Evolutionary conservation across 768 basidiomycete species (phyloP), one percentile per base, ranked within the genome.

Genomic region (Mycena floridula): DNA sequence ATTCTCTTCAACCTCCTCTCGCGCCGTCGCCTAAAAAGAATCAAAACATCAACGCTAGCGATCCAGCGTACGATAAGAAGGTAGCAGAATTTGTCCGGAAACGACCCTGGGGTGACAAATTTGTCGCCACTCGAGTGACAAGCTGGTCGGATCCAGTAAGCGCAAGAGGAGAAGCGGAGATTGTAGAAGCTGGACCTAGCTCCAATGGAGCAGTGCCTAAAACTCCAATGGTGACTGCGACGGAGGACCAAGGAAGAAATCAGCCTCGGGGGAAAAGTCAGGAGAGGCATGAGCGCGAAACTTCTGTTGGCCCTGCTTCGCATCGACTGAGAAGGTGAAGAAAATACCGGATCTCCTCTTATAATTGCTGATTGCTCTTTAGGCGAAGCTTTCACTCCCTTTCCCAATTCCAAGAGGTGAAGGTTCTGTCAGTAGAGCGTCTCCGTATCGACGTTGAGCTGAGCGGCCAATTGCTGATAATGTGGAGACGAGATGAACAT

Each of bases 391-490:
- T 83, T 54, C 79, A 85, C 48, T 81, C 81, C 58, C 55, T 81
- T 2, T 55, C 63, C 23, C 70, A 75, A n/a, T 68, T 81, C 50
- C 66, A 62, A 28, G 65, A 65, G 39, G 57, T 72, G 47, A 66
- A 66, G 26, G 63, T 81, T 9, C 59, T 87, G 35, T 70, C 73
- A 3, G 49, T 71, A 6, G 82, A 88, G 44, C 69, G 75, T 53
- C 85, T 90, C 84, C 75, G 72, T 40, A 77, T 86, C 32, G 88
- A 90, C 53, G 88, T 89, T 27, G 85, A 84, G 53, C 68, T 90
- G 13, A 82, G 82, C 54, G 85, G 83, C 4, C 82, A 89, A 55
- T 58, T 85, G 38, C 66, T 90, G 18, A 73, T 83, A 51, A 77
- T 88, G 78, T 66, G 65, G 25, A 66, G 87, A 35, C 72, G 87